Evolutionary conservation across 2,329 filamentous ascomycete species (phyloP), one percentile per base, ranked within the genome.

Genomic region (Clarireedia paspali): DNA sequence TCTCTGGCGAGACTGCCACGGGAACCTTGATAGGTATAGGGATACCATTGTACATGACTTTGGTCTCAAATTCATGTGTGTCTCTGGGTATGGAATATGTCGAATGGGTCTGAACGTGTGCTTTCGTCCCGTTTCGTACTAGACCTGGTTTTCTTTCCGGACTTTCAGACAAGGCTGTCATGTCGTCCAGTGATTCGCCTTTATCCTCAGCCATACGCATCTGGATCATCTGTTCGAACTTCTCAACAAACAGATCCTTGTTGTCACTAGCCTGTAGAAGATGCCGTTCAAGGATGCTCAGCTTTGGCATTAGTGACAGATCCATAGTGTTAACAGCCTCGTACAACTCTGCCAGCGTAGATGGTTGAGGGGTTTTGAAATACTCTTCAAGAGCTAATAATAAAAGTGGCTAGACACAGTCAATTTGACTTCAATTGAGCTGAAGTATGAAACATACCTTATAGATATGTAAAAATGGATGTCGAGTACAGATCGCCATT

Each of bases 381-480:
- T 99, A 99, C 68, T 97, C 92, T 67, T 99, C 92, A 52, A 99
- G 77, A 0, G 94, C 94, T 45, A 99, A 75, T 39, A 99, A 77
- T 51, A 99, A 78, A 40, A 99, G 78, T 27, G 94, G 94, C 88
- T 92, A 57, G 39, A 42, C 17, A 30, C 38, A 55, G 60, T 66
- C 57, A 69, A 62, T 57, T 53, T 40, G 14, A 20, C 26, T 23
- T 46, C 40, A 39, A 39, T 26, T 48, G 26, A 6, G 50, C 6
- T 17, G 44, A 56, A 46, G 55, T 55, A 57, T 7, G 47, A 50
- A 57, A 69, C 76, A 63, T 70, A 87, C 88, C 81, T 99, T 99
- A 76, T 99, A 99, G 61, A 99, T 99, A 73, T 99, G 94, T 63
- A 99, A 75, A 72, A 99, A 99, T 3, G 94, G 91, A 75, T 99